phyloP scores from a whole-genome alignment of 1,284 basidiomycete genomes.

The Neonothopanus nambi region DNA sequence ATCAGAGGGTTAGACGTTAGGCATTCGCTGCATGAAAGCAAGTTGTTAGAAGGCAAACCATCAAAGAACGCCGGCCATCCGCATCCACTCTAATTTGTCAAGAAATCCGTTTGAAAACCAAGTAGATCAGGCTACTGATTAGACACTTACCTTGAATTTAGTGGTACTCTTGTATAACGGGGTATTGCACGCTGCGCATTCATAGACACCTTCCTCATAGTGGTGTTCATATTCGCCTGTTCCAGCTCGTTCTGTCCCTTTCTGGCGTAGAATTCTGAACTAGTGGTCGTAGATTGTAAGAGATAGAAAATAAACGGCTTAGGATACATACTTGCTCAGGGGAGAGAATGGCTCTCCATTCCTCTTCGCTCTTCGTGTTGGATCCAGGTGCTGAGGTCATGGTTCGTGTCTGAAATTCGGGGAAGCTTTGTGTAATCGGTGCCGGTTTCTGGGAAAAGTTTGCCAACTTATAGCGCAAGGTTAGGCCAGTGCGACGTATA shows the following conservation, averaged over 20 bases:
- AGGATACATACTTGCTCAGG: conserved; percentile 73
- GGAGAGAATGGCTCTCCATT: conserved; percentile 84
- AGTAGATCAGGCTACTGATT: not conserved
- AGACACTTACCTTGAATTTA: conserved; percentile 71
- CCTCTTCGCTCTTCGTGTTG: conserved; percentile 67
- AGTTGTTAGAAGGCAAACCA: conserved; percentile 41
- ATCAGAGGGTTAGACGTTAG: not conserved
- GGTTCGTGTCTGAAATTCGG: conserved; percentile 28
- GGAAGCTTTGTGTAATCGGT: not conserved
- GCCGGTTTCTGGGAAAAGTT: no score
- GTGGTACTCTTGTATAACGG: conserved; percentile 85
- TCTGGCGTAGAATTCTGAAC: conserved; percentile 86
- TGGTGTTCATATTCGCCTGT: conserved; percentile 81
- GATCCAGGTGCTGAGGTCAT: conserved; percentile 24
- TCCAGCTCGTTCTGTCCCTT: conserved; percentile 82
- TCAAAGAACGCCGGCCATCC: conserved; percentile 99
- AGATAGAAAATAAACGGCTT: not conserved
- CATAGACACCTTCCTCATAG: conserved; percentile 68
- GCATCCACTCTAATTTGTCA: conserved; percentile 66
- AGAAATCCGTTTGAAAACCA: not conserved
- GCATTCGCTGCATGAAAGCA: not conserved
- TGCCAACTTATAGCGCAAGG: no score
- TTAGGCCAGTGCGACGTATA: no score
- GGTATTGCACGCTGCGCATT: conserved; percentile 68
- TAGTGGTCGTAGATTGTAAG: conserved; percentile 30